A percentile compares a stretch with the other conserved stretches of the same genome.
Evolutionary conservation across 148 eudicot species (phyloP).

Genomic region (Camellia japonica): DNA sequence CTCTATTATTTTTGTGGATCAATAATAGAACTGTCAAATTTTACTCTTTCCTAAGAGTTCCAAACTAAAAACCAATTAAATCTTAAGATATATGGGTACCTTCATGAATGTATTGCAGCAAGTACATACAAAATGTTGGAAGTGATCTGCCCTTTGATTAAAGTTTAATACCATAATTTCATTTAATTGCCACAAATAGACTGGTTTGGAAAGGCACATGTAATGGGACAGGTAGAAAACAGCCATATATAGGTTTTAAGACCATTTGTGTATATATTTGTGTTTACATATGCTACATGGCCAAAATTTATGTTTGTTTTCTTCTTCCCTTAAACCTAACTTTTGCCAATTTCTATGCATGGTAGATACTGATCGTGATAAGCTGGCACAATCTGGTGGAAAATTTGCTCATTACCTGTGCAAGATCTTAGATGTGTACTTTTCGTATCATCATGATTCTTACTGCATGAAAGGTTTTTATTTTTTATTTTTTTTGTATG

Average conservation of each 20-base stretch:
- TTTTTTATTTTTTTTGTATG: background rate
- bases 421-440: slow-evolving; percentile 84
- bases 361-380: slow-evolving; percentile 75
- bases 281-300: background rate
- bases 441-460: slow-evolving; percentile 70
- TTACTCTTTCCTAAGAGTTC: background rate
- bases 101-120: background rate
- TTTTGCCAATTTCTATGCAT: background rate
- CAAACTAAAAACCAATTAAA: background rate
- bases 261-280: background rate
- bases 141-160: slow-evolving; percentile 1
- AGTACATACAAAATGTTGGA: background rate
- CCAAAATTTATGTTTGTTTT: background rate
- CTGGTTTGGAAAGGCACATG: slow-evolving; percentile 6
- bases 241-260: background rate
- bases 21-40: background rate
- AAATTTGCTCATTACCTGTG: slow-evolving; percentile 69
- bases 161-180: background rate
- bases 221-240: background rate
- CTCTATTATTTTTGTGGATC: background rate
- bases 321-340: background rate
- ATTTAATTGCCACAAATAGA: background rate
- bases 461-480: slow-evolving; percentile 65
- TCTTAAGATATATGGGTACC: background rate
- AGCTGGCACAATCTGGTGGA: slow-evolving; percentile 56